Conservation (phyloP, 805 yeast species). For the Ogataea nitratoaversa region DNA sequence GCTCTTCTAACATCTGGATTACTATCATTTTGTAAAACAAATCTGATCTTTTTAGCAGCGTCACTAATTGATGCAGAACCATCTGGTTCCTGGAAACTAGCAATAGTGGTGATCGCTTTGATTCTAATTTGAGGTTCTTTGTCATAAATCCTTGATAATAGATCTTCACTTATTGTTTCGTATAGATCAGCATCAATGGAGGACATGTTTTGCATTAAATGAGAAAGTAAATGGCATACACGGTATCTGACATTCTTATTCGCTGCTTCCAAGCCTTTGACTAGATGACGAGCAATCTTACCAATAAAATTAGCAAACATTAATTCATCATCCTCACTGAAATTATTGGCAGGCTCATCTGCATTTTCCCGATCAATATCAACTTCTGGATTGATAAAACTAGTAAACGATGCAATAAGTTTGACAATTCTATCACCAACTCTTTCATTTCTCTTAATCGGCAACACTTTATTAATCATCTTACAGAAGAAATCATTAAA, state of each 20-base stretch:
- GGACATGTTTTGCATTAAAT: slow-evolving; percentile 64
- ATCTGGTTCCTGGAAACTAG: slow-evolving; percentile 66
- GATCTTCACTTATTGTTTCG: slow-evolving; percentile 53
- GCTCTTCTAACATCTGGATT: slow-evolving; percentile 88
- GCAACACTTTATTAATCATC: slow-evolving; percentile 59
- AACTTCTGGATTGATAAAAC: slow-evolving; percentile 38
- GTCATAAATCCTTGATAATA: slow-evolving; percentile 63
- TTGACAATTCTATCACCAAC: slow-evolving; percentile 76
- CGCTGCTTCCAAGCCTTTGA: slow-evolving; percentile 75
- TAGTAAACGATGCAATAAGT: slow-evolving; percentile 56
- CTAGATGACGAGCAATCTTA: slow-evolving; percentile 56
- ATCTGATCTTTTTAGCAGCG: slow-evolving; percentile 43
- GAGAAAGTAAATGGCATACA: slow-evolving; percentile 70
- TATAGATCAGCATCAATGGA: slow-evolving; percentile 73
- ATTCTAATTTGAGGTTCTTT: slow-evolving; percentile 74
- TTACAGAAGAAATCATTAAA: slow-evolving; percentile 60
- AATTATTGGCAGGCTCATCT: slow-evolving; percentile 31
- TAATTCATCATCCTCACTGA: slow-evolving; percentile 29
- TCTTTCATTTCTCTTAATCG: slow-evolving; percentile 62
- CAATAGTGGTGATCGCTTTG: slow-evolving; percentile 78
- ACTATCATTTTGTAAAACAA: slow-evolving; percentile 69
- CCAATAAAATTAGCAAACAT: slow-evolving; percentile 52
- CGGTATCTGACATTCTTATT: slow-evolving; percentile 77
- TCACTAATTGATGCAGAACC: slow-evolving; percentile 39
- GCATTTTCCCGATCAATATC: slow-evolving; percentile 27